Evolutionary conservation across 768 basidiomycete species (phyloP).

Genomic region (Amanita polypyramis): DNA sequence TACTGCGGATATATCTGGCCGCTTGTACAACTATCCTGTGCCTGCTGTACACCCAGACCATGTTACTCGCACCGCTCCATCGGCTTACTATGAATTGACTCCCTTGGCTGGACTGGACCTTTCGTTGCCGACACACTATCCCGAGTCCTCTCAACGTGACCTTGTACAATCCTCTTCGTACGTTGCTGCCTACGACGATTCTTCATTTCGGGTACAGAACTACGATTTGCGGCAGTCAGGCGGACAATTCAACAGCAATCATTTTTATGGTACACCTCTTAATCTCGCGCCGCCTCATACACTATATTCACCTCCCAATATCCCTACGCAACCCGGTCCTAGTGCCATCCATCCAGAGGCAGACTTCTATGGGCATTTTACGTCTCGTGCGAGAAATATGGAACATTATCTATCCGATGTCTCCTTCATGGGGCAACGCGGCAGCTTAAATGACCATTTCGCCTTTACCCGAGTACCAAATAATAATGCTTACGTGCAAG

Average conservation of each 20-base stretch:
- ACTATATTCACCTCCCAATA: background rate
- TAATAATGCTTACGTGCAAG: background rate
- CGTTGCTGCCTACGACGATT: background rate
- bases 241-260: background rate
- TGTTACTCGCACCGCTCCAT: background rate
- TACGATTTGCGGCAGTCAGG: background rate
- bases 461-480: background rate
- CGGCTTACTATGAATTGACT: conserved; percentile 1
- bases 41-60: background rate
- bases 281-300: background rate
- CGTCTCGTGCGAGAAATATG: background rate
- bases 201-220: background rate
- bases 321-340: background rate
- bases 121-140: conserved; percentile 1
- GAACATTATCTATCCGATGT: background rate
- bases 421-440: background rate
- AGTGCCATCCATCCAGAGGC: background rate
- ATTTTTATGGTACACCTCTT: background rate
- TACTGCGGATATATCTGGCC: background rate
- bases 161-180: background rate
- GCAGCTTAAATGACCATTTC: background rate
- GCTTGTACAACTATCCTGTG: background rate
- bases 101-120: background rate
- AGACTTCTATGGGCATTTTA: background rate
- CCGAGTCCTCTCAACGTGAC: conserved; percentile 1